Conservation (phyloP, 2,329 filamentous ascomycete genomes). For the Alternaria alternata region DNA sequence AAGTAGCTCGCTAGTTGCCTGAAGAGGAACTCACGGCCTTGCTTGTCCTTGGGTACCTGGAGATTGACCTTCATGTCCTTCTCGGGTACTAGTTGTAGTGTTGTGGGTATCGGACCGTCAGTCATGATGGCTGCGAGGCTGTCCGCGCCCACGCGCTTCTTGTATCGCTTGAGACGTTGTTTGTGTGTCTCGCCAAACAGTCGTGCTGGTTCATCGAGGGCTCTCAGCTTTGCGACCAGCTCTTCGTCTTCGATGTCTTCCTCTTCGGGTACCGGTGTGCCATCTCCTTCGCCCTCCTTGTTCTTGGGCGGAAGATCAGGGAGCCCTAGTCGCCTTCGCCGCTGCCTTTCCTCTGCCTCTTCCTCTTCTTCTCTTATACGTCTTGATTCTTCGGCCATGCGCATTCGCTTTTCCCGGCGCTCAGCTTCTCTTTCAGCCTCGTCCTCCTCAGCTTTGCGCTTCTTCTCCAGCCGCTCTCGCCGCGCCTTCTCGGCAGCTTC, state of each 20-base stretch:
- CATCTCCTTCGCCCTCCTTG: slow-evolving; percentile 56
- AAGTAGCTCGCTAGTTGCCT: slow-evolving; percentile 94
- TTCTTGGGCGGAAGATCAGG: slow-evolving; percentile 71
- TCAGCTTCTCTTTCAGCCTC: slow-evolving; percentile 72
- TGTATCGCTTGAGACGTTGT: slow-evolving; percentile 74
- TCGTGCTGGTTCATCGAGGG: slow-evolving; percentile 73
- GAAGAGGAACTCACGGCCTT: slow-evolving; percentile 75
- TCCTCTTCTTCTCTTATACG: slow-evolving; percentile 75
- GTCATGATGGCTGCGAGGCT: slow-evolving; percentile 61
- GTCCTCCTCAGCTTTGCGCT: slow-evolving; percentile 90
- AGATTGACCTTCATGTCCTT: slow-evolving; percentile 83
- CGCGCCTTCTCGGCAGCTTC: slow-evolving; percentile 75
- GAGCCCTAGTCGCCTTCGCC: slow-evolving; percentile 79
- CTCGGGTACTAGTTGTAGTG: slow-evolving; percentile 79
- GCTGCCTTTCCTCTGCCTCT: slow-evolving; percentile 73
- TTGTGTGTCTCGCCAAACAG: slow-evolving; percentile 85
- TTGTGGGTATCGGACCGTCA: slow-evolving; percentile 86
- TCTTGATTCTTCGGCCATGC: slow-evolving; percentile 81
- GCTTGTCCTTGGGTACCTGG: slow-evolving; percentile 68
- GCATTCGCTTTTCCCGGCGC: slow-evolving; percentile 82
- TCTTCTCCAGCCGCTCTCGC: slow-evolving; percentile 72
- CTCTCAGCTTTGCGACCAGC: slow-evolving; percentile 72
- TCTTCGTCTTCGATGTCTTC: slow-evolving; percentile 77
- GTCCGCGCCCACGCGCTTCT: slow-evolving; percentile 62
- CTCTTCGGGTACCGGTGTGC: slow-evolving; percentile 51